Base-by-base conservation (phyloP, 106 monocot genomes). In the Allium cepa region DNA sequence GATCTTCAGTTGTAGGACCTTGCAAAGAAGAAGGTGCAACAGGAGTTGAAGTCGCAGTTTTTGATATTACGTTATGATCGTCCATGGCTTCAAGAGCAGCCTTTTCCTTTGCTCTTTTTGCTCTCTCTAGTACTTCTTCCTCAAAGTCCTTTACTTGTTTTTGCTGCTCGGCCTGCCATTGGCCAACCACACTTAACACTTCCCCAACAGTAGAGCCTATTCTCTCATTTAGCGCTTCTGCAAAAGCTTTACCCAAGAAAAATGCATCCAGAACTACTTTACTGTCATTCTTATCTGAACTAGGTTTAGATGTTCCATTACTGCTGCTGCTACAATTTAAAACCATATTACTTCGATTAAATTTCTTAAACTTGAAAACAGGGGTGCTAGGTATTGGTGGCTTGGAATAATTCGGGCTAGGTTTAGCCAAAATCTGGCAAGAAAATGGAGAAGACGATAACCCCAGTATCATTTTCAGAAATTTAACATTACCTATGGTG, bases 171-270 rank as follows among this genome's bases (percentile, higher is more conserved):
- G 97, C 83, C 71, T 97, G 97, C 88, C 86, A 97, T 67, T 81
- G 92, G 67, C 97, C 97, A 59, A 92, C 58, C 45, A 87, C 80
- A 69, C 97, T 89, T 48, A 97, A 77, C 11, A 92, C 45, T 73
- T 97, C 97, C 50, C 97, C 97, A 3, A 89, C 84, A 1, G 86
- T 73, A 57, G 86, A 92, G 63, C 75, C 97, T 47, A 97, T 69
- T 52, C 92, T 47, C 73, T 97, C 97, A 62, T 92, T 97, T 10
- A 97, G 72, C 50, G 97, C 82, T 67, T 92, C 97, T 7, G 91
- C 97, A 71, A 97, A 89, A 55, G 92, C 97, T 72, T 87, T 97
- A 2, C 92, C 92, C 84, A 97, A 79, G 86, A 97, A 97, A 61
- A 97, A 97, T 53, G 97, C 97, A 80, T 97, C 97, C 69, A 97